Base-by-base conservation (phyloP, 2,329 filamentous ascomycete species). In the Didymella lethalis region DNA sequence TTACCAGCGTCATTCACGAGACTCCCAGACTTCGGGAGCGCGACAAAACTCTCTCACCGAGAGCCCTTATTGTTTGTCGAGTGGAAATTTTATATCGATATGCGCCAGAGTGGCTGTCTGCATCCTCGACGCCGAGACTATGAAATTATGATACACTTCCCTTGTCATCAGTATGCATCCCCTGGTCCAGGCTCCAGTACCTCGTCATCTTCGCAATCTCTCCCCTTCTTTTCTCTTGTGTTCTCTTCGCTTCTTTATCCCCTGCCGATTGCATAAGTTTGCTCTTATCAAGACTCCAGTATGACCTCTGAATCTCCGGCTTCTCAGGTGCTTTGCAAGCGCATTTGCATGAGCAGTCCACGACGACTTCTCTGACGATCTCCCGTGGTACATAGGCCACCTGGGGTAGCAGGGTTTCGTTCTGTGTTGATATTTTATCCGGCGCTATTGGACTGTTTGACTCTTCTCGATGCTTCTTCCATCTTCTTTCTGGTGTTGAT, bases 181-280 rank as follows among this genome's bases (percentile, higher is more conserved):
- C 41, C 41, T 44, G 41, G n/a, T 44, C 41, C 25, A 44, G 18
- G 10, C 20, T 44, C 41, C 41, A 44, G 25, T 44, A 44, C 25
- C 6, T 26, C 14, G 12, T 44, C 41, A n/a, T 44, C 41, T n/a
- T 28, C 23, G 12, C 41, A 44, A 44, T n/a, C 25, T 44, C 25
- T 0, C 4, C 11, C 14, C 14, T 44, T 7, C 25, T 20, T 14
- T 44, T 44, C 25, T 44, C 41, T n/a, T 25, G 41, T 14, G 14
- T 28, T n/a, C 5, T 18, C 25, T 28, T 28, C 11, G 41, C 41
- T 6, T 44, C 41, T 28, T n/a, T 44, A 3, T 44, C 25, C 14
- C 41, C 23, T 28, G 25, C 41, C 7, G 41, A 20, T 7, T 14
- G 23, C 1, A 28, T 14, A 10, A 44, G 28, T 1, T 10, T 44